phyloP scores from a whole-genome alignment of 306 rosid genomes.

The Vicia sativa region DNA sequence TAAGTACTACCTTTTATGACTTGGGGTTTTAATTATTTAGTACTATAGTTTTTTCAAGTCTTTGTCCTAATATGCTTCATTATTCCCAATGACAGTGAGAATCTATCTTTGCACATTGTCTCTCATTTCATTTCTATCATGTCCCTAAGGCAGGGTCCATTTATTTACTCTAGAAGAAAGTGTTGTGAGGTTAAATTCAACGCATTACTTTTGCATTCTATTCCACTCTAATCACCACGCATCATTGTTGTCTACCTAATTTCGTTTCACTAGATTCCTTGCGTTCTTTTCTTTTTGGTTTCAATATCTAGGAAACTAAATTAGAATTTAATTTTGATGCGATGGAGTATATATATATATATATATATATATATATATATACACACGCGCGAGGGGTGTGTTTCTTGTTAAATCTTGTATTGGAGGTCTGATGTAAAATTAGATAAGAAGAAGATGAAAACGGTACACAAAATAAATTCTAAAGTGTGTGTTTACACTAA shows the following conservation, averaged over 20 bases:
- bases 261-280: constrained; percentile 34
- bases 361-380: no score
- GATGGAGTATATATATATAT: no score
- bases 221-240: constrained; percentile 28
- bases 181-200: constrained; percentile 40
- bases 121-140: constrained; percentile 31
- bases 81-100: constrained; percentile 47
- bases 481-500: no score
- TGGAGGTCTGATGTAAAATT: no score
- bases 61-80: constrained; percentile 38
- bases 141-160: constrained; percentile 30
- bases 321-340: no score
- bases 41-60: neutral
- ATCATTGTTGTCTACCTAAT: constrained; percentile 47
- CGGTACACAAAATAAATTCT: no score
- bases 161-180: constrained; percentile 38
- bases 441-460: no score
- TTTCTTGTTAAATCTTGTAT: no score
- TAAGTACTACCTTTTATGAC: constrained; percentile 29
- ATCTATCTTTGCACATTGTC: constrained; percentile 33
- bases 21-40: constrained; percentile 37
- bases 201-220: constrained; percentile 34
- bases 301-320: neutral
- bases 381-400: no score
- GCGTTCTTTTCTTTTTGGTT: constrained; percentile 17